Conservation (phyloP, 2,329 filamentous ascomycete genomes). For the Fusarium mexicanum region DNA sequence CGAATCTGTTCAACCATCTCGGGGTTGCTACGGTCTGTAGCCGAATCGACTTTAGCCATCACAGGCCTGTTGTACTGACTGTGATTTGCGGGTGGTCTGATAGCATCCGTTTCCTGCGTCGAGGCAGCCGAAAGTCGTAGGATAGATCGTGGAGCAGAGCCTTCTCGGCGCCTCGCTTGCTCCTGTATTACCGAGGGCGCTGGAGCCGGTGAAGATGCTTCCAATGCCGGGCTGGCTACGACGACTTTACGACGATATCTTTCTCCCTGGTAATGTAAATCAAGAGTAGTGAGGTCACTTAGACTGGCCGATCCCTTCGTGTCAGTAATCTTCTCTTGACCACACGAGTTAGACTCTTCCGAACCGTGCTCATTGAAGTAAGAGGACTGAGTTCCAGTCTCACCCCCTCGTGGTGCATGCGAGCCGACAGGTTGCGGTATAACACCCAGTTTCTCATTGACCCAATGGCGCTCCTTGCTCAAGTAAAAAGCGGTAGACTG, state of each 20-base stretch:
- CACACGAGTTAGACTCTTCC: neutral
- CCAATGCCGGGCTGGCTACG: slow-evolving; percentile 45
- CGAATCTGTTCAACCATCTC: slow-evolving; percentile 44
- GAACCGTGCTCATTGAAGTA: neutral
- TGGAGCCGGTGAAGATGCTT: slow-evolving; percentile 32
- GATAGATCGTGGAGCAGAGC: slow-evolving; percentile 47
- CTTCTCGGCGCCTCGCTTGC: slow-evolving; percentile 48
- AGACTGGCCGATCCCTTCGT: neutral
- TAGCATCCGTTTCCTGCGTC: slow-evolving; percentile 8
- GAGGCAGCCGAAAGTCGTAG: slow-evolving; percentile 42
- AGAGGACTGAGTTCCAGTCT: neutral
- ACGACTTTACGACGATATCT: slow-evolving; percentile 44
- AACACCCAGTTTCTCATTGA: slow-evolving; percentile 37
- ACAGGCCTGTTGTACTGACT: slow-evolving; percentile 40
- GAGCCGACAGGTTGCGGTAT: neutral
- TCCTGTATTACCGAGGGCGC: slow-evolving; percentile 51
- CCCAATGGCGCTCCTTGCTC: slow-evolving; percentile 44
- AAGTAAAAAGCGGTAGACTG: slow-evolving; percentile 45
- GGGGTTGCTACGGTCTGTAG: slow-evolving; percentile 11
- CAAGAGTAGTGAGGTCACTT: neutral
- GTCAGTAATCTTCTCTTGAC: neutral
- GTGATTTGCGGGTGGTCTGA: slow-evolving; percentile 18
- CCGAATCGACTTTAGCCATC: slow-evolving; percentile 9
- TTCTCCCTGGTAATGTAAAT: slow-evolving; percentile 5
- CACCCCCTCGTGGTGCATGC: neutral